phyloP scores from a whole-genome alignment of 2,329 filamentous ascomycete species.

The Hymenoscyphus repandus region DNA sequence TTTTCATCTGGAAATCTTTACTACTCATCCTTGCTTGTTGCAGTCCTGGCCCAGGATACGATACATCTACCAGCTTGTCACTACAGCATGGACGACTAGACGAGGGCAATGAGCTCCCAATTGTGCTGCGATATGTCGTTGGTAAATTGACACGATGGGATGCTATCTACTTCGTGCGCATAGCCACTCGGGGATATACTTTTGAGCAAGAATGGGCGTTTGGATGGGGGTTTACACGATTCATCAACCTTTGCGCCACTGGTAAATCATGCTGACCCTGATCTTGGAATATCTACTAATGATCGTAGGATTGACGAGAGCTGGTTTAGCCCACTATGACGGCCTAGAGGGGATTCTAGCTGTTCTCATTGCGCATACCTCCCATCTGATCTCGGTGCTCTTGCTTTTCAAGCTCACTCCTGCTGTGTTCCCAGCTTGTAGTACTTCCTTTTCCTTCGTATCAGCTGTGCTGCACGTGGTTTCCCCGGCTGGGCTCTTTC shows the following conservation, averaged over 20 bases:
- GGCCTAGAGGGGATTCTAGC: constrained; percentile 48
- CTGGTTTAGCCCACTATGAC: constrained; percentile 30
- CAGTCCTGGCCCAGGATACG: constrained; percentile 60
- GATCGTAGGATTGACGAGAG: constrained; percentile 21
- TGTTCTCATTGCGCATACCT: constrained; percentile 62
- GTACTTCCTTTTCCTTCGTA: constrained; percentile 53
- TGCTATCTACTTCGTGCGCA: constrained; percentile 67
- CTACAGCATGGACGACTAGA: constrained; percentile 31
- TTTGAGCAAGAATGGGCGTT: constrained; percentile 88
- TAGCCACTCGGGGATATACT: constrained; percentile 57
- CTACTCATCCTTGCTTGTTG: constrained; percentile 56
- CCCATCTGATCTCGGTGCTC: constrained; percentile 72
- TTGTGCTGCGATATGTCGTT: constrained; percentile 19
- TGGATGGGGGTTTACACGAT: constrained; percentile 47
- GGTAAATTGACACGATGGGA: constrained; percentile 70
- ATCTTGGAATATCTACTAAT: constrained; percentile 4
- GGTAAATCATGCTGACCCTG: constrained; percentile 15
- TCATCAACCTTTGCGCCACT: constrained; percentile 32
- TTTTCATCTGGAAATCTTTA: constrained; percentile 61
- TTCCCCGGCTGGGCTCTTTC: constrained; percentile 83
- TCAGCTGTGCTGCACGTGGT: constrained; percentile 73
- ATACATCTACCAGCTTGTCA: constrained; percentile 64
- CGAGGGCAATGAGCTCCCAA: constrained; percentile 12
- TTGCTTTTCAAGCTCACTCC: constrained; percentile 63
- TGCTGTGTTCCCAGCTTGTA: constrained; percentile 44